A percentile compares a stretch with the other conserved stretches of the same genome.
Conservation (phyloP, 2,329 filamentous ascomycete genomes). For the Fusarium sp. region DNA sequence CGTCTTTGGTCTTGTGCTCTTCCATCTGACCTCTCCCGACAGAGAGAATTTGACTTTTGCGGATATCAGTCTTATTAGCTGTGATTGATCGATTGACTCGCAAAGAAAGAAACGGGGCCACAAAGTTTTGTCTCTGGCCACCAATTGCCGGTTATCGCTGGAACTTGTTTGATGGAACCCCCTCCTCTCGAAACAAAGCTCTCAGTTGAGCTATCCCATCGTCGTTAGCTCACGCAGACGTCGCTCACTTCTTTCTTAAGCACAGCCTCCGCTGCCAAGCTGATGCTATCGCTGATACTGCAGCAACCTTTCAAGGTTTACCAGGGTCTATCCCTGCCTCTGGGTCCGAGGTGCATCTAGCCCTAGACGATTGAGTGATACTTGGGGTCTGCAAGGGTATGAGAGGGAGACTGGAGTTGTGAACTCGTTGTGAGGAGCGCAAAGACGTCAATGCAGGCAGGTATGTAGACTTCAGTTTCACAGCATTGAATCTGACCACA, state of each 20-base stretch:
- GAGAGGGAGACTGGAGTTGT: constrained; percentile 11
- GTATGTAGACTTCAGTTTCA: not conserved
- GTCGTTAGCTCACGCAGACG: constrained; percentile 12
- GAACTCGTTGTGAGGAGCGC: not conserved
- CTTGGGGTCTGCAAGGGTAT: constrained; percentile 3
- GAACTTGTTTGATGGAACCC: constrained; percentile 9
- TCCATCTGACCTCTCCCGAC: constrained; percentile 6
- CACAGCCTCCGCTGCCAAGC: constrained; percentile 42
- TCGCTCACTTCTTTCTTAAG: constrained; percentile 11
- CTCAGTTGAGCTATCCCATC: constrained; percentile 23
- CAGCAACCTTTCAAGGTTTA: constrained; percentile 35
- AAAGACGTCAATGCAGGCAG: not conserved
- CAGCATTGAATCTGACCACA: not conserved
- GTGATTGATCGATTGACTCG: constrained; percentile 23
- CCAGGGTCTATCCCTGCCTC: constrained; percentile 36
- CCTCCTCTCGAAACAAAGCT: constrained; percentile 44
- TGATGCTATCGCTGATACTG: constrained; percentile 42
- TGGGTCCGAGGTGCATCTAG: constrained; percentile 12
- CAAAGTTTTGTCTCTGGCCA: constrained; percentile 21
- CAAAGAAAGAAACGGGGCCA: constrained; percentile 1
- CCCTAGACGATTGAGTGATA: constrained; percentile 13
- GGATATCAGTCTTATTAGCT: constrained; percentile 18
- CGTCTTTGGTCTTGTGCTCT: not conserved
- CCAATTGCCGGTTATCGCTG: constrained; percentile 37
- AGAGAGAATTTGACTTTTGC: constrained; percentile 31